Evolutionary conservation across 805 yeast species (phyloP), one percentile per base, ranked within the genome.

Genomic region (Zygoascus ofunaensis): DNA sequence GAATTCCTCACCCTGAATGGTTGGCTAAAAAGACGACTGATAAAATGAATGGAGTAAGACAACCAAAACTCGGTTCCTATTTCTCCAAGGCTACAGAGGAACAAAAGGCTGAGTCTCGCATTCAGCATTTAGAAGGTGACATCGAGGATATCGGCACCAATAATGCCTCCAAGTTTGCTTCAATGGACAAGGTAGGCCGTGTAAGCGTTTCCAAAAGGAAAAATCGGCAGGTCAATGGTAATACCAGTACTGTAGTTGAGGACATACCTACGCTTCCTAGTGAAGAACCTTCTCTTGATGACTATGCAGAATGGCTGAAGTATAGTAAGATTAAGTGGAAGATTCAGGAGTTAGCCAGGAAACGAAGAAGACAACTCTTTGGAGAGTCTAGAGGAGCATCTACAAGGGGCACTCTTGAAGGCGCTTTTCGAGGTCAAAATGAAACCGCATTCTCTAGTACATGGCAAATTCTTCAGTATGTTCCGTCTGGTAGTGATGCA

Each of bases 1-100:
- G 97, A 53, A 90, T 94, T 4, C 76, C 76, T 3, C 97, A 90
- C 57, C 99, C 99, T 0, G 92, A 82, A 24, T 92, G 99, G 99
- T 69, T 92, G 45, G 74, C 72, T 47, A 79, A 73, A 53, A 74
- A 73, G 47, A 77, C 90, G 43, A 70, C 72, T 2, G 65, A 65
- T 4, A 74, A 70, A 44, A 77, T 77, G 44, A 90, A 85, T 58
- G 76, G 74, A 46, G 70, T 75, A 56, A 84, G 84, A 56, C 97
- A 90, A 62, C 70, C 79, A 2, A 74, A 78, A 0, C 65, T 90
- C 40, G 61, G 72, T 1, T 65, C 65, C 2, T 84, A 83, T 59
- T 81, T 87, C 53, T 54, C 63, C 7, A 58, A 68, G 7, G 66
- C 19, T 5, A 20, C 24, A 4, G n/a, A 4, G 24, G 18, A 12